Percentiles rank a stretch among this genome's conserved stretches.
phyloP scores from a whole-genome alignment of 495 filamentous ascomycete species.

The Tetracladium setigerum region DNA sequence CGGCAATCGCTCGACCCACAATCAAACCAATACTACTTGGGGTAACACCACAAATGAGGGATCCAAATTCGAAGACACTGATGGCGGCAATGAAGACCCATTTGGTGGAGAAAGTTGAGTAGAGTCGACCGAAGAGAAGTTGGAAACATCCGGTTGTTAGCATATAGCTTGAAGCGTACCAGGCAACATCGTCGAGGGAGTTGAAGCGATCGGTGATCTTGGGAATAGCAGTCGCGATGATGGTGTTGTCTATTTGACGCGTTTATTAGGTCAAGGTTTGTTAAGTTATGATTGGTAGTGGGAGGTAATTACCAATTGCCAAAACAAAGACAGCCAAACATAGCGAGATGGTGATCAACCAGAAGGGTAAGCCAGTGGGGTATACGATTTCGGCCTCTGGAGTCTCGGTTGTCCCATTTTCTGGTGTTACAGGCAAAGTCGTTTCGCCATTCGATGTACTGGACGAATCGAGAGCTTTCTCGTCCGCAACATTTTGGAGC shows the following conservation, averaged over 20 bases:
- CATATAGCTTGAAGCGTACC: conserved; percentile 47
- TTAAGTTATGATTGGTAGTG: too few species aligned
- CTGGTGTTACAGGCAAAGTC: too few species aligned
- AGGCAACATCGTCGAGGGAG: conserved; percentile 40
- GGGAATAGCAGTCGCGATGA: conserved; percentile 41
- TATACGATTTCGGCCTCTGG: too few species aligned
- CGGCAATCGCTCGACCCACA: conserved; percentile 49
- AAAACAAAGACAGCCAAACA: too few species aligned
- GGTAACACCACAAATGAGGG: conserved; percentile 47
- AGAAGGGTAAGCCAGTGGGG: too few species aligned
- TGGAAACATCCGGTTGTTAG: conserved; percentile 39
- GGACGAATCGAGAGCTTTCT: too few species aligned
- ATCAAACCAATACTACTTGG: conserved; percentile 45
- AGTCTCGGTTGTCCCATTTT: too few species aligned
- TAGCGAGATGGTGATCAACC: too few species aligned
- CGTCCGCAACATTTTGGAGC: too few species aligned
- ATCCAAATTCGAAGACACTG: conserved; percentile 42
- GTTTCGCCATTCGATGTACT: too few species aligned
- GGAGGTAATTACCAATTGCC: too few species aligned
- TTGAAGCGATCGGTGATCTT: conserved; percentile 40
- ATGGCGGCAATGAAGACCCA: conserved; percentile 31
- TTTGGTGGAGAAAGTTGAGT: conserved; percentile 36
- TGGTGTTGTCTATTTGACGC: conserved; percentile 25
- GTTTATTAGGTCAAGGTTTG: too few species aligned
- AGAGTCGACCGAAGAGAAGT: conserved; percentile 41